Conservation (phyloP, 2,329 filamentous ascomycete species). For the Basipetospora chlamydospora region DNA sequence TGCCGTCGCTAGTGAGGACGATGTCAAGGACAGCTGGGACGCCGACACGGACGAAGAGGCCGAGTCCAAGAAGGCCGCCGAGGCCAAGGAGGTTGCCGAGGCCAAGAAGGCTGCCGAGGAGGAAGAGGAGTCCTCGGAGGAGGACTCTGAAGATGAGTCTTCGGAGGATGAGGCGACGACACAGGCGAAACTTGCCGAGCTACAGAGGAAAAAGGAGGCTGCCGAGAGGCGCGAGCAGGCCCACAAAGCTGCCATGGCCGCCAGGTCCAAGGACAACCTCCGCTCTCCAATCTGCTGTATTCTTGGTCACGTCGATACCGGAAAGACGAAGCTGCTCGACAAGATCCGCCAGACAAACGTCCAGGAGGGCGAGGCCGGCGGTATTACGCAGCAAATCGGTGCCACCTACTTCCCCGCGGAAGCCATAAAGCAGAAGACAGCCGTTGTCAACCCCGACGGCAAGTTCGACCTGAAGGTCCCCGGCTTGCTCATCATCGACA, state of each 20-base stretch:
- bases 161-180: constrained; percentile 56
- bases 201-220: constrained; percentile 73
- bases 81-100: constrained; percentile 23
- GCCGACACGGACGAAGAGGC: constrained; percentile 63
- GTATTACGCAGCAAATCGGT: constrained; percentile 99
- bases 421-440: constrained; percentile 80
- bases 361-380: constrained; percentile 96
- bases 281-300: constrained; percentile 99
- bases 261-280: constrained; percentile 83
- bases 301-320: constrained; percentile 98
- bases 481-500: constrained; percentile 92
- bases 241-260: constrained; percentile 81
- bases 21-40: constrained; percentile 92
- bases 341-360: constrained; percentile 98
- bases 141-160: constrained; percentile 45
- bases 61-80: constrained; percentile 21
- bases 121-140: constrained; percentile 16
- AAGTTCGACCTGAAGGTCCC: constrained; percentile 95
- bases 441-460: constrained; percentile 81
- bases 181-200: constrained; percentile 58
- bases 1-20: constrained; percentile 61
- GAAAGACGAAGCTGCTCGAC: constrained; percentile 98
- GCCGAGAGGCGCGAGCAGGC: constrained; percentile 78
- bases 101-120: constrained; percentile 16
- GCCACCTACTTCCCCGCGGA: constrained; percentile 98